Percentiles rank a stretch among this genome's conserved stretches.
phyloP scores from a whole-genome alignment of 1,284 basidiomycete genomes.

The Cutaneotrichosporon mucoides region DNA sequence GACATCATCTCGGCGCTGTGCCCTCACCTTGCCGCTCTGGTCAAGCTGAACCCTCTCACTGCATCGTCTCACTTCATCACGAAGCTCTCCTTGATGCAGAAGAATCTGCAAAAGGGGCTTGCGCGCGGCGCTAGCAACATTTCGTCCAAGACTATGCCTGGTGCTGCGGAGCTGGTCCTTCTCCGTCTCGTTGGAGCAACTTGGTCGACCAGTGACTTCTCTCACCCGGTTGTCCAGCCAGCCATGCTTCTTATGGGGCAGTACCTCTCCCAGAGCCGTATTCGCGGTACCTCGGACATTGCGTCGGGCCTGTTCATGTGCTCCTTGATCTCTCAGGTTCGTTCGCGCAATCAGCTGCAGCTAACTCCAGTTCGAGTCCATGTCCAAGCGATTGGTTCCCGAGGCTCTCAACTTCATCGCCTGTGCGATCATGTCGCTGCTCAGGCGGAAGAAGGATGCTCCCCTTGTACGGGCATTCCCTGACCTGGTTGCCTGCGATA shows the following conservation, averaged over 20 bases:
- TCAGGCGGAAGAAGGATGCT: conserved; percentile 54
- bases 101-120: conserved; percentile 83
- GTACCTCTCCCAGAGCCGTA: conserved; percentile 79
- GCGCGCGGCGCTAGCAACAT: conserved; percentile 63
- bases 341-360: conserved; percentile 7
- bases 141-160: conserved; percentile 81
- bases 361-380: conserved; percentile 63
- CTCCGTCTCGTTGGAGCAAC: conserved; percentile 73
- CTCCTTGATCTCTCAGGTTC: conserved; percentile 62
- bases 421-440: conserved; percentile 66
- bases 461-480: conserved; percentile 50
- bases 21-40: conserved; percentile 77
- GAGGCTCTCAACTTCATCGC: conserved; percentile 82
- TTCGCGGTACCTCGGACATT: conserved; percentile 70
- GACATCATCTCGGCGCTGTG: conserved; percentile 60
- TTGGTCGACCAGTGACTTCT: conserved; percentile 94
- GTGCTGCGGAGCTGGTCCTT: conserved; percentile 73
- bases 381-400: conserved; percentile 83
- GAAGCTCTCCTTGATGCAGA: conserved; percentile 88
- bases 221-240: conserved; percentile 82
- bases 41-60: conserved; percentile 73
- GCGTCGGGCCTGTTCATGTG: conserved; percentile 84
- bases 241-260: conserved; percentile 83
- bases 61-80: conserved; percentile 73
- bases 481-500: conserved; percentile 26